Conservation (phyloP, 768 basidiomycete genomes). For the Lentinula aciculospora region DNA sequence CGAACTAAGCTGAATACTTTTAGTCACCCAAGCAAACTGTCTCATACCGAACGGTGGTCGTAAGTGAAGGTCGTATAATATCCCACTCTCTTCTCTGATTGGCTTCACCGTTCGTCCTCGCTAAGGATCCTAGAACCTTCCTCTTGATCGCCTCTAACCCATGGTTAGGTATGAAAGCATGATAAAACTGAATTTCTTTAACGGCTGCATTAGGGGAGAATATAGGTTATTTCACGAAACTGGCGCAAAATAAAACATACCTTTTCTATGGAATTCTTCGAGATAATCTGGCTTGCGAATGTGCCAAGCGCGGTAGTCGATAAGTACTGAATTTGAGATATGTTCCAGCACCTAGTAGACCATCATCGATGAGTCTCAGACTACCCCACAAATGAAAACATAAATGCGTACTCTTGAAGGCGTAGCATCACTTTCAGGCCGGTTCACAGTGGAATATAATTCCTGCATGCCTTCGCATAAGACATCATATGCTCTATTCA, state of each 20-base stretch:
- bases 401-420: not conserved
- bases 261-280: not conserved
- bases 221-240: too few species aligned
- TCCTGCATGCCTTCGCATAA: not conserved
- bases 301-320: not conserved
- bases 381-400: not conserved
- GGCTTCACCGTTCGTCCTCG: not conserved
- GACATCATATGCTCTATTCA: not conserved
- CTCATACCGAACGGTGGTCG: slow-evolving; percentile 14
- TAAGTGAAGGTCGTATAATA: slow-evolving; percentile 10
- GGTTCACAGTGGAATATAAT: not conserved
- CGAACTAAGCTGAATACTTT: not conserved
- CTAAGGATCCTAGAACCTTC: slow-evolving; percentile 9
- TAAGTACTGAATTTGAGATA: not conserved
- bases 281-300: not conserved
- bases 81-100: slow-evolving; percentile 12
- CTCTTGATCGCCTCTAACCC: slow-evolving; percentile 8
- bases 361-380: not conserved
- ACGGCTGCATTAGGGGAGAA: not conserved
- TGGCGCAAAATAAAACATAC: not conserved
- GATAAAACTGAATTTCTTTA: not conserved
- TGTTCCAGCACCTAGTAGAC: not conserved
- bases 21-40: too few species aligned
- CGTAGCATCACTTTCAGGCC: not conserved
- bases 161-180: not conserved